phyloP scores from a whole-genome alignment of 2,329 filamentous ascomycete species.

The Truncatella angustata region DNA sequence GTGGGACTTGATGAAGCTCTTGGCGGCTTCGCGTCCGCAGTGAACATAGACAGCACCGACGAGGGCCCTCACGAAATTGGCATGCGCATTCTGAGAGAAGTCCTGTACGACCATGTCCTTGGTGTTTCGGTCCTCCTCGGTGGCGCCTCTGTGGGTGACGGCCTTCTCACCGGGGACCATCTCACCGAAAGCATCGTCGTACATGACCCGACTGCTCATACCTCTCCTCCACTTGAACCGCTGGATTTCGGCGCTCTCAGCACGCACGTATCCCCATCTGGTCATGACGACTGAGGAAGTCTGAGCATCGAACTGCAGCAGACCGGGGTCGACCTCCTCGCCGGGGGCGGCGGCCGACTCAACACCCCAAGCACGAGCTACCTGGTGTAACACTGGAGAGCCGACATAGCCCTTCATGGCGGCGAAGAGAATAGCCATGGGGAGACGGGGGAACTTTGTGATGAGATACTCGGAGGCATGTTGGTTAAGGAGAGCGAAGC shows the following conservation, averaged over 20 bases:
- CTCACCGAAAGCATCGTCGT: slow-evolving; percentile 85
- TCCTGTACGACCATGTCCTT: slow-evolving; percentile 23
- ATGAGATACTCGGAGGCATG: slow-evolving; percentile 87
- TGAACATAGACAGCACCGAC: slow-evolving; percentile 85
- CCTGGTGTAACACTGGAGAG: slow-evolving; percentile 66
- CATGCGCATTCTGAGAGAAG: slow-evolving; percentile 49
- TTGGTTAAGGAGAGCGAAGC: slow-evolving; percentile 80
- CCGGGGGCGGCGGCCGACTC: slow-evolving; percentile 85
- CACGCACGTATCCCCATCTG: slow-evolving; percentile 51
- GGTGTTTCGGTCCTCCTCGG: slow-evolving; percentile 19
- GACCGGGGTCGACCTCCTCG: slow-evolving; percentile 85
- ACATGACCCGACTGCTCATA: slow-evolving; percentile 73
- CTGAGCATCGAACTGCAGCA: slow-evolving; percentile 73
- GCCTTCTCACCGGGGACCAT: slow-evolving; percentile 25
- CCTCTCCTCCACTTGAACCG: slow-evolving; percentile 63
- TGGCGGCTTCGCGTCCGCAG: slow-evolving; percentile 73
- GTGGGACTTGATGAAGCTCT: slow-evolving; percentile 80
- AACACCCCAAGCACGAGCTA: slow-evolving; percentile 87
- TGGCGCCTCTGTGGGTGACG: slow-evolving; percentile 17
- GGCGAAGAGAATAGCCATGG: slow-evolving; percentile 82
- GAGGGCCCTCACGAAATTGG: slow-evolving; percentile 78
- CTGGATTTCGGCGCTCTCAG: slow-evolving; percentile 44
- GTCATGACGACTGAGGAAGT: slow-evolving; percentile 42
- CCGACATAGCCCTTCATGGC: slow-evolving; percentile 84
- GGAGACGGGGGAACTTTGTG: slow-evolving; percentile 86